Evolutionary conservation across 768 basidiomycete genomes (phyloP).

Genomic region (Porphyrellus cyaneotinctus): DNA sequence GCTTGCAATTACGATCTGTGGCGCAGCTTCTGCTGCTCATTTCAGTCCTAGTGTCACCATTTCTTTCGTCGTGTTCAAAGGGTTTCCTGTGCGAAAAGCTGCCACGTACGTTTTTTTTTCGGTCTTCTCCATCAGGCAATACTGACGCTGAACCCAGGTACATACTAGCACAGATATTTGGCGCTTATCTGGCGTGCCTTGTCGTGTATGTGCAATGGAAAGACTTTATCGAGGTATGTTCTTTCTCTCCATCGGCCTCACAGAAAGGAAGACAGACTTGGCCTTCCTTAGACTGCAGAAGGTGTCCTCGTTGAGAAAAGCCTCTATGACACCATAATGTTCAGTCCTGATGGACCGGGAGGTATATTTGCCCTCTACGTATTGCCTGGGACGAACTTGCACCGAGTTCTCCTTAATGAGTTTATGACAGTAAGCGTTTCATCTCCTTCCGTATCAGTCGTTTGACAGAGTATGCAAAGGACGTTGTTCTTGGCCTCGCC

Average conservation of each 20-base stretch:
- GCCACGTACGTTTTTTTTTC: constrained; percentile 37
- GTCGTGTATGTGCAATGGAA: constrained; percentile 62
- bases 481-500: constrained; percentile 20
- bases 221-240: constrained; percentile 43
- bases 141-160: constrained; percentile 42
- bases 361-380: constrained; percentile 39
- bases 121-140: constrained; percentile 3
- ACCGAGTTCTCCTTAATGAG: constrained; percentile 37
- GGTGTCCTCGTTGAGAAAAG: constrained; percentile 26
- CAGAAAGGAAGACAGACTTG: neutral
- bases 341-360: constrained; percentile 33
- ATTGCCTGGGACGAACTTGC: constrained; percentile 29
- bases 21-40: constrained; percentile 56
- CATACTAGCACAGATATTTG: constrained; percentile 61
- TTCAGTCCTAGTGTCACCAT: constrained; percentile 65
- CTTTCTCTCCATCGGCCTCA: constrained; percentile 42
- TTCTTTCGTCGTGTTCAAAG: constrained; percentile 46
- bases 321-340: constrained; percentile 31
- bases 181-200: constrained; percentile 59
- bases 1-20: constrained; percentile 51
- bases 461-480: constrained; percentile 7
- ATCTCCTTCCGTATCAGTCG: neutral
- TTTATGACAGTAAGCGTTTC: constrained; percentile 32
- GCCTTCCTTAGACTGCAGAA: constrained; percentile 24
- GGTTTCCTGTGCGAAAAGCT: constrained; percentile 52